Percentiles rank a stretch among this genome's conserved stretches.
phyloP scores from a whole-genome alignment of 176 grass and related monocot genomes.

The Triticum aestivum region IWGSC_CS_RefSeq_v2.1 NC_057802.1:139374234-139374733 shows the following conservation, averaged over 20 bases:
- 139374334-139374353: constrained; percentile 52
- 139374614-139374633: constrained; percentile 66
- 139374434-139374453: constrained; percentile 29
- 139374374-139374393: constrained; percentile 60
- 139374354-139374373: constrained; percentile 59
- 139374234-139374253: background rate
- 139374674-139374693: constrained; percentile 19
- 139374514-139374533: constrained; percentile 86
- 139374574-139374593: constrained; percentile 72
- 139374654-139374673: constrained; percentile 24
- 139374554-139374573: constrained; percentile 66
- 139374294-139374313: background rate
- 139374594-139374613: constrained; percentile 65
- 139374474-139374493: constrained; percentile 57
- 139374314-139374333: background rate
- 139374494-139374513: constrained; percentile 75
- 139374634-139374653: constrained; percentile 41
- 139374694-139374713: constrained; percentile 25
- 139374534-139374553: constrained; percentile 71
- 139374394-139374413: constrained; percentile 43
- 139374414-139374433: constrained; percentile 71
- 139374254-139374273: background rate
- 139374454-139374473: constrained; percentile 47
- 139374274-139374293: background rate
- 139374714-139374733: constrained; percentile 31